These are phyloP conservation scores for Xylariaceae sp. DNA, from an alignment of 2,329 filamentous ascomycete species.

Conservation along the genomic window DNA sequence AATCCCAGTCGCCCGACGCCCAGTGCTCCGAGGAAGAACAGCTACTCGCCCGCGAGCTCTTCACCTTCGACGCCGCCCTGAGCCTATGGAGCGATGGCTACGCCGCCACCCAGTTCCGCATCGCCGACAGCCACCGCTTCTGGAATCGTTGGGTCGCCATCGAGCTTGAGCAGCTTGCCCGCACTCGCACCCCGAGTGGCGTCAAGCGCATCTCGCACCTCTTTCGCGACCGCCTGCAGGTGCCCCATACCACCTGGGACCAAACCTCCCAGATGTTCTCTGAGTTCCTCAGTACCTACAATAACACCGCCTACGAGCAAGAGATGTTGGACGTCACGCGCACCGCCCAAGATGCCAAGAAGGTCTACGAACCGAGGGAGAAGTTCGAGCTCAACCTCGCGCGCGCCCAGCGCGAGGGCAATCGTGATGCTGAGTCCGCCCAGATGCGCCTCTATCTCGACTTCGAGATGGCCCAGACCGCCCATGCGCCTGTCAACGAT, in stretches of 20 bases:
- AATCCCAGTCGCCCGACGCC: constrained; percentile 53
- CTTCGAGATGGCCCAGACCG: constrained; percentile 70
- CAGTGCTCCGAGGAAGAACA: constrained; percentile 65
- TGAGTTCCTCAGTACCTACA: constrained; percentile 68
- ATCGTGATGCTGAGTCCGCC: constrained; percentile 51
- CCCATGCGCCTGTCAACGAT: constrained; percentile 45
- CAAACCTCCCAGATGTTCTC: constrained; percentile 73
- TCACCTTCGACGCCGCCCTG: constrained; percentile 63
- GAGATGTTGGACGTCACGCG: constrained; percentile 67
- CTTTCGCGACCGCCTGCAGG: constrained; percentile 65
- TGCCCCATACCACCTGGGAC: constrained; percentile 73
- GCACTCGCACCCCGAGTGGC: constrained; percentile 50
- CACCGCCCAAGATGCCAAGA: constrained; percentile 60
- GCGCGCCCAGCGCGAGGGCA: constrained; percentile 52
- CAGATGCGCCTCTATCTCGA: constrained; percentile 68
- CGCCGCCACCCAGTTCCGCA: constrained; percentile 66
- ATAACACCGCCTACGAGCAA: constrained; percentile 65
- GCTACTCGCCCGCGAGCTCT: constrained; percentile 64
- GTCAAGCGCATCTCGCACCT: constrained; percentile 64
- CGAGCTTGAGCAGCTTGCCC: constrained; percentile 63
- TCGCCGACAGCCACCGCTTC: constrained; percentile 71
- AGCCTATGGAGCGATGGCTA: constrained; percentile 70
- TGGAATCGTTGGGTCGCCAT: constrained; percentile 78
- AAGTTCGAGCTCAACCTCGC: constrained; percentile 63
- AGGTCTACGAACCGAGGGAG: constrained; percentile 61